Base-by-base conservation (phyloP, 495 filamentous ascomycete species). In the Penicillium roqueforti region DNA sequence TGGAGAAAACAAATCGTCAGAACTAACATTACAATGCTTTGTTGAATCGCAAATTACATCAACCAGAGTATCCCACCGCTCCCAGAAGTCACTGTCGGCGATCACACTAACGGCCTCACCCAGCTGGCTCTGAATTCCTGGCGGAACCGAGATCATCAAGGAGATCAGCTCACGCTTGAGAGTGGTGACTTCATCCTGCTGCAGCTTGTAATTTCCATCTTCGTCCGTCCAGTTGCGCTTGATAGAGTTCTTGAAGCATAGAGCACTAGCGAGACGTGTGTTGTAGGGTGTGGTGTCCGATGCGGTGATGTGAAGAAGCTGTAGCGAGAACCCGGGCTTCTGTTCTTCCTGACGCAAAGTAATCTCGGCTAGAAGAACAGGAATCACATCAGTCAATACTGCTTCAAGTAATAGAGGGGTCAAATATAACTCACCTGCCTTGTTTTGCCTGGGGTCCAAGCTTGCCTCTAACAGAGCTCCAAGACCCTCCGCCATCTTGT, bases 191-290 rank as follows among this genome's bases (percentile, higher is more conserved):
- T 96, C 93, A 31, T 86, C 78, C 53, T 74, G 65, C 4, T 86
- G 83, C 14, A 99, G 81, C 71, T 88, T 92, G 79, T 97, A 87
- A 62, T 84, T 85, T 61, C 95, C 90, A 64, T 97, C 89, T 63
- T 95, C 92, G 69, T 97, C 90, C 20, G 86, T 86, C 83, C 90
- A 97, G 77, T 89, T 93, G 58, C 87, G 80, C 72, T 85, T 87
- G 62, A 99, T 90, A 67, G 92, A 92, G 73, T 99, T 99, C 75
- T 99, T 99, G 80, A 99, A 97, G 75, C 85, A 95, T 42, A 99
- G 78, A 25, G 93, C 90, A 62, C 88, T 87, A n/a, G 93, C 82
- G 40, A 97, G 87, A 23, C 95, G 85, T 57, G 85, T 90, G 61
- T 89, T 91, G 45, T 75, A 69, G 8, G 87, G 83, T 54, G 83